Conservation (phyloP, 1,139 yeast genomes). For the Suhomyces panamericanus region DNA sequence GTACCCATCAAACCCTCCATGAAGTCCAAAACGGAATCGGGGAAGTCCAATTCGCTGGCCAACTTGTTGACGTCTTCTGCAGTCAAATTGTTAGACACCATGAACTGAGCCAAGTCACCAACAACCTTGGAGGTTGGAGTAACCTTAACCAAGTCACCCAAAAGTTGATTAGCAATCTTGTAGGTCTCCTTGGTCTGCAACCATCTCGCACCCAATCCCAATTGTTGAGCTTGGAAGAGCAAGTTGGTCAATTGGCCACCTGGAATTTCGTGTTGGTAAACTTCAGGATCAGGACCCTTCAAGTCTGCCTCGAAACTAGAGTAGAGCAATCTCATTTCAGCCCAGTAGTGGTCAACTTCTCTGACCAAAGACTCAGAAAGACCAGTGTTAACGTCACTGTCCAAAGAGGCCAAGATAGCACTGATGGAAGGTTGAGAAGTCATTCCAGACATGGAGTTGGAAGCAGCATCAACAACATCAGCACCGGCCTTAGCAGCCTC, state of each 20-base stretch:
- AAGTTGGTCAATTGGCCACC: constrained; percentile 99
- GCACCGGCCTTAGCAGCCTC: constrained; percentile 97
- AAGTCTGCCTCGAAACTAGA: constrained; percentile 97
- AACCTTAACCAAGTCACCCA: constrained; percentile 97
- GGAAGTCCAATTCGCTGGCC: constrained; percentile 93
- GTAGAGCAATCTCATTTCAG: constrained; percentile 94
- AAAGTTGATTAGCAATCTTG: constrained; percentile 80
- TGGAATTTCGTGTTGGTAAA: constrained; percentile 96
- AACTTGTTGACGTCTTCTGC: constrained; percentile 83
- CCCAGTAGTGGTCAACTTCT: constrained; percentile 94
- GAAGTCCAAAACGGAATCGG: constrained; percentile 95
- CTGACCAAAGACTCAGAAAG: constrained; percentile 67
- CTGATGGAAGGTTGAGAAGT: constrained; percentile 97
- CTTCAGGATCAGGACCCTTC: constrained; percentile 99
- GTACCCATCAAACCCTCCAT: constrained; percentile 99
- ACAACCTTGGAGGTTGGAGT: constrained; percentile 99
- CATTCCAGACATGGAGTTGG: constrained; percentile 97
- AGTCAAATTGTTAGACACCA: constrained; percentile 91
- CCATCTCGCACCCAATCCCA: constrained; percentile 97
- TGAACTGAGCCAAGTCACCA: constrained; percentile 97
- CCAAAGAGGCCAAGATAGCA: constrained; percentile 89
- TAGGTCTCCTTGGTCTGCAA: constrained; percentile 91
- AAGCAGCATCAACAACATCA: constrained; percentile 96
- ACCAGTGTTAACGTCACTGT: constrained; percentile 81
- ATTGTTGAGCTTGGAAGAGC: constrained; percentile 98